Percentiles rank a stretch among this genome's conserved stretches.
Conservation (phyloP, 768 basidiomycete species). For the Mycena filopes region DNA sequence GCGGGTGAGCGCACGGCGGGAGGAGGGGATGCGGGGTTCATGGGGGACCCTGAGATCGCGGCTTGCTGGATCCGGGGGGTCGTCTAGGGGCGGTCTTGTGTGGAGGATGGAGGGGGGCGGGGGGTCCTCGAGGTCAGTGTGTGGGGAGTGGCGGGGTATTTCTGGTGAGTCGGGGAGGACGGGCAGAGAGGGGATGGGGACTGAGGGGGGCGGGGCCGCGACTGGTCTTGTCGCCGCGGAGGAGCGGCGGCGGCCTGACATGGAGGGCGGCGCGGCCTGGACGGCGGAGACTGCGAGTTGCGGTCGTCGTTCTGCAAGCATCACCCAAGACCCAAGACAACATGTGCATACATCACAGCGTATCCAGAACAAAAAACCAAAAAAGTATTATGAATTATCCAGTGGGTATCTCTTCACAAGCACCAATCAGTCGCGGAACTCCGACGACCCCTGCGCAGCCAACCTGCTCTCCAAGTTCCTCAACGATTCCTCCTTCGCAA, state of each 20-base stretch:
- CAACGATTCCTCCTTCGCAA: constrained; percentile 69
- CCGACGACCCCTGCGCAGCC: constrained; percentile 86
- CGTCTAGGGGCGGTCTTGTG: constrained; percentile 47
- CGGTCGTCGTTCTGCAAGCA: no score
- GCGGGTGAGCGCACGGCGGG: constrained; percentile 84
- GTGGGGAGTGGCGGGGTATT: constrained; percentile 11
- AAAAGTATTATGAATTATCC: constrained; percentile 28
- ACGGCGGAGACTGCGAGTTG: no score
- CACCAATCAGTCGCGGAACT: constrained; percentile 69
- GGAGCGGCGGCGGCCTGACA: constrained; percentile 67
- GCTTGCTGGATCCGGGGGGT: constrained; percentile 49
- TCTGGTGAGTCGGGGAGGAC: constrained; percentile 33
- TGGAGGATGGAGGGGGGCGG: constrained; percentile 37
- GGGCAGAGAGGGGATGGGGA: constrained; percentile 80
- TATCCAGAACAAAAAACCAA: constrained; percentile 23
- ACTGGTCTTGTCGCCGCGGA: constrained; percentile 73
- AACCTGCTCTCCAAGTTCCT: constrained; percentile 88
- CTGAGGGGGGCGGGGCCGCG: constrained; percentile 74
- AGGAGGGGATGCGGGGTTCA: constrained; percentile 72
- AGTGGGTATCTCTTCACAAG: constrained; percentile 15
- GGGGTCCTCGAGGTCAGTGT: constrained; percentile 34
- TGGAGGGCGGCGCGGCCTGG: background rate
- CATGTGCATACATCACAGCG: constrained; percentile 39
- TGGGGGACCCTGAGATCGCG: constrained; percentile 47
- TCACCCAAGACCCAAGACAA: constrained; percentile 31